These are phyloP conservation scores for Dictyostelium brefeldianum DNA, from an alignment of 78 protist genomes.

Conservation along the genomic window DNA sequence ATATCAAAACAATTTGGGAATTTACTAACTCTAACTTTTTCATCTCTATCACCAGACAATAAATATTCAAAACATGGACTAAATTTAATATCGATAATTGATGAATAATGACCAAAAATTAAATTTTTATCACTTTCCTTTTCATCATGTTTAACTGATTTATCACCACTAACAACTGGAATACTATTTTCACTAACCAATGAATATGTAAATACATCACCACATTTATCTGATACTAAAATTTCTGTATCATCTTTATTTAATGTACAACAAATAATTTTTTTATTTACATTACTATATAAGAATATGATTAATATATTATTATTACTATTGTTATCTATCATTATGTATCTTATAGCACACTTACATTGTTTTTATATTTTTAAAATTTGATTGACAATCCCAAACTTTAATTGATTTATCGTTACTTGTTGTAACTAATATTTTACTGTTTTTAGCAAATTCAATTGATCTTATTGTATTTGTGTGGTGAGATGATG, in stretches of 20 bases:
- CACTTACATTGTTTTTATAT: constrained; percentile 1
- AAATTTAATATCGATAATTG: constrained; percentile 54
- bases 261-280: constrained; percentile 23
- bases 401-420: constrained; percentile 17
- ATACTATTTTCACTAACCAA: constrained; percentile 16
- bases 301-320: not conserved
- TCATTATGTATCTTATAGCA: no score
- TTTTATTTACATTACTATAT: constrained; percentile 31
- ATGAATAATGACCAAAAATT: constrained; percentile 62
- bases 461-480: constrained; percentile 21
- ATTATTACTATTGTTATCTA: no score
- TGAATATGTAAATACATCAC: constrained; percentile 58
- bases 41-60: constrained; percentile 82
- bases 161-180: not conserved
- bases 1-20: constrained; percentile 84
- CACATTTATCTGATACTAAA: constrained; percentile 52
- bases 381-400: not conserved
- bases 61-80: constrained; percentile 30
- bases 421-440: constrained; percentile 3
- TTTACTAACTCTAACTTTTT: constrained; percentile 80
- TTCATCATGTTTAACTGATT: constrained; percentile 2
- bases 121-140: constrained; percentile 53
- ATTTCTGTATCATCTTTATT: constrained; percentile 23
- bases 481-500: not conserved
- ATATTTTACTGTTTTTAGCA: not conserved